phyloP scores from a whole-genome alignment of 768 basidiomycete genomes.

The Coprinopsis strossmayeri region DNA sequence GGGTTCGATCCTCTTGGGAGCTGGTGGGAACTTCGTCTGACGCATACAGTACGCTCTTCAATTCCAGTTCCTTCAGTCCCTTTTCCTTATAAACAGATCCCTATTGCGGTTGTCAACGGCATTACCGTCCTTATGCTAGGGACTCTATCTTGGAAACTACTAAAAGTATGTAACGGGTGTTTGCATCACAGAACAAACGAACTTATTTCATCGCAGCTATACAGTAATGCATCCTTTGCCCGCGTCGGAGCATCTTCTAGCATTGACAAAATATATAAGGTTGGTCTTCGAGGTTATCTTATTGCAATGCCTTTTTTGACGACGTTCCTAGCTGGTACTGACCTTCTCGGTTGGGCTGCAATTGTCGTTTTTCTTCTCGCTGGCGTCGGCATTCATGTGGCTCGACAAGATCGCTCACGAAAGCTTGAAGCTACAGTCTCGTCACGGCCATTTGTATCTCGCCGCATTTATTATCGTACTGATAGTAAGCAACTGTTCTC shows the following conservation, averaged over 20 bases:
- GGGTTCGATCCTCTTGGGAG: conserved; percentile 32
- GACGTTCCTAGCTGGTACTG: conserved; percentile 32
- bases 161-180: conserved; percentile 26
- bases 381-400: conserved; percentile 43
- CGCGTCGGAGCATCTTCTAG: conserved; percentile 41
- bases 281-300: conserved; percentile 11
- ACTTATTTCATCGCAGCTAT: too few species aligned
- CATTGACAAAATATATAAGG: conserved; percentile 49
- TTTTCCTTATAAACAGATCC: conserved; percentile 23
- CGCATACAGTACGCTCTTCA: conserved; percentile 28
- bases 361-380: conserved; percentile 41
- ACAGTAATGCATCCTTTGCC: conserved; percentile 37
- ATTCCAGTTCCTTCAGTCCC: neutral
- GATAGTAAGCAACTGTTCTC: conserved; percentile 26
- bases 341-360: conserved; percentile 43
- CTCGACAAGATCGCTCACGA: conserved; percentile 38
- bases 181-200: too few species aligned
- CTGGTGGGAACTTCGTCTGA: conserved; percentile 33
- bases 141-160: conserved; percentile 35
- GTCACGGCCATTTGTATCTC: conserved; percentile 30
- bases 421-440: conserved; percentile 23
- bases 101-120: conserved; percentile 31
- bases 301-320: neutral
- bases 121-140: conserved; percentile 27
- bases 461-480: conserved; percentile 33